phyloP scores from a whole-genome alignment of 129 eudicot genomes.

The Helianthus annuus region DNA sequence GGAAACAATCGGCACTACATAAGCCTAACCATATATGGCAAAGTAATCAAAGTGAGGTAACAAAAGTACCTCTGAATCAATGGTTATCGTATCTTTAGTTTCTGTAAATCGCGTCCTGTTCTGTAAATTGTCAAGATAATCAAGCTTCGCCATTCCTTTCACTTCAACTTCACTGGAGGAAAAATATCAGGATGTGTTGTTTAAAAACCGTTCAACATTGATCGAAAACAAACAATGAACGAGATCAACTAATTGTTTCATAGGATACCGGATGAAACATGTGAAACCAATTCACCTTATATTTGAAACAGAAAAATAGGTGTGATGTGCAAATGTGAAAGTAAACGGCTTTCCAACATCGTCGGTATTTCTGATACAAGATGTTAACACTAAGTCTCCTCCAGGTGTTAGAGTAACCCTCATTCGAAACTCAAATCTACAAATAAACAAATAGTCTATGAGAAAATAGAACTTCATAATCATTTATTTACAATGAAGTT shows the following conservation, averaged over 20 bases:
- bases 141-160: slow-evolving; percentile 78
- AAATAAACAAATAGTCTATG: slow-evolving; percentile 17
- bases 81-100: slow-evolving; percentile 70
- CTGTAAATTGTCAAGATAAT: slow-evolving; percentile 81
- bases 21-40: slow-evolving; percentile 6
- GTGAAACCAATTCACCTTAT: slow-evolving; percentile 58
- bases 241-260: background rate
- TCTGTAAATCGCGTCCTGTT: slow-evolving; percentile 68
- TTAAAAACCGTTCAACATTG: background rate
- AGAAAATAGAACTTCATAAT: slow-evolving; percentile 1
- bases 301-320: slow-evolving; percentile 87
- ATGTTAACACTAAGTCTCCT: slow-evolving; percentile 85
- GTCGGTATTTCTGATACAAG: slow-evolving; percentile 70
- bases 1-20: slow-evolving; percentile 3
- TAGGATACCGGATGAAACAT: background rate
- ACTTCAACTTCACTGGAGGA: slow-evolving; percentile 76
- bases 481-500: background rate
- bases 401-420: slow-evolving; percentile 73
- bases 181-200: background rate
- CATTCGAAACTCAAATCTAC: slow-evolving; percentile 86
- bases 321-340: slow-evolving; percentile 85
- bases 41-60: background rate
- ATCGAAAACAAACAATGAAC: background rate
- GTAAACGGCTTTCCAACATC: slow-evolving; percentile 69
- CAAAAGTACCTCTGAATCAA: slow-evolving; percentile 71